These are phyloP conservation scores for Naganishia onofrii DNA, from an alignment of 768 basidiomycete species.

Conservation along the genomic window DNA sequence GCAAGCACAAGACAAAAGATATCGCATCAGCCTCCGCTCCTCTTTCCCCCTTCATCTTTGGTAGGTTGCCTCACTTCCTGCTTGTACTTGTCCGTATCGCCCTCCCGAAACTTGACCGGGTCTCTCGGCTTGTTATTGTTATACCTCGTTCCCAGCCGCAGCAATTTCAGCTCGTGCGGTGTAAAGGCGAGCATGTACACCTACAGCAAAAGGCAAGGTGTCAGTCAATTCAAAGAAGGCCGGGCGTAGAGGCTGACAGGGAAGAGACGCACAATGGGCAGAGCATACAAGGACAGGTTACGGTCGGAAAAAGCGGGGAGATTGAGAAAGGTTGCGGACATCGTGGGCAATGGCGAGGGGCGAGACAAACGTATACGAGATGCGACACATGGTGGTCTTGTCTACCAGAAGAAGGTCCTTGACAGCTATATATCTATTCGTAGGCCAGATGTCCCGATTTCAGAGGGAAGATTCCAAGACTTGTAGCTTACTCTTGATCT, in stretches of 20 bases:
- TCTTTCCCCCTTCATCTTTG: too few species aligned
- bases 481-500: too few species aligned
- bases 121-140: constrained; percentile 28
- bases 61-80: constrained; percentile 24
- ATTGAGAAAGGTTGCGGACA: constrained; percentile 24
- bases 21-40: background rate
- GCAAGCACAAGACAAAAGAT: too few species aligned
- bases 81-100: constrained; percentile 28
- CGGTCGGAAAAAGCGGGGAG: constrained; percentile 28
- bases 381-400: too few species aligned
- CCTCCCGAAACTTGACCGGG: constrained; percentile 23
- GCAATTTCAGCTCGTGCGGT: constrained; percentile 29
- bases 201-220: constrained; percentile 7
- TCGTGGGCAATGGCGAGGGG: background rate
- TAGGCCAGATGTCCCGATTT: too few species aligned
- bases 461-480: too few species aligned
- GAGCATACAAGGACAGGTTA: constrained; percentile 26
- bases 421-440: too few species aligned
- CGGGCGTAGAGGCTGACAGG: too few species aligned
- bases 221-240: too few species aligned
- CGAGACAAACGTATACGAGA: too few species aligned
- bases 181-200: constrained; percentile 25
- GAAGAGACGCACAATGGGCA: constrained; percentile 9
- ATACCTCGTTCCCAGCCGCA: constrained; percentile 24
- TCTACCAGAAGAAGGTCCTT: too few species aligned